A percentile compares a stretch with the other conserved stretches of the same genome.
phyloP scores from a whole-genome alignment of 2,329 filamentous ascomycete genomes.

The Fusarium verticillioides region DNA sequence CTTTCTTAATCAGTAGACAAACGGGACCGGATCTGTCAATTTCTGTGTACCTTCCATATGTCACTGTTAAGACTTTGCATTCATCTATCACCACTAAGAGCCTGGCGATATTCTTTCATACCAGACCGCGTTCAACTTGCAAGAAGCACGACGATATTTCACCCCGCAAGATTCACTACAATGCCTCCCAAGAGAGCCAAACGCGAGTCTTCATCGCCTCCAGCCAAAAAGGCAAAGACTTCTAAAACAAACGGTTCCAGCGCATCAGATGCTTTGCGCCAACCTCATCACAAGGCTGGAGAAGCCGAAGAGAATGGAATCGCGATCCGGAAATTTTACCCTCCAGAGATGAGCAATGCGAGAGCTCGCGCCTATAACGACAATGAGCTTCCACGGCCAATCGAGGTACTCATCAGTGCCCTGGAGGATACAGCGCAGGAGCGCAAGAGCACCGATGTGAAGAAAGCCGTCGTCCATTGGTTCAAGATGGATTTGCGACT shows the following conservation, averaged over 20 bases:
- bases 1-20: not conserved
- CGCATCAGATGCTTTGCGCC: slow-evolving; percentile 50
- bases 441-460: slow-evolving; percentile 63
- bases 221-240: slow-evolving; percentile 50
- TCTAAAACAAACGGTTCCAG: slow-evolving; percentile 37
- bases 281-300: slow-evolving; percentile 59
- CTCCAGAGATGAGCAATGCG: slow-evolving; percentile 84
- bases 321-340: slow-evolving; percentile 81
- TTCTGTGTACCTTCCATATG: slow-evolving; percentile 10
- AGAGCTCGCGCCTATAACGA: slow-evolving; percentile 79
- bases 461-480: slow-evolving; percentile 83
- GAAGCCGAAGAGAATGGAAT: slow-evolving; percentile 67
- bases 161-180: slow-evolving; percentile 23
- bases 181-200: slow-evolving; percentile 47
- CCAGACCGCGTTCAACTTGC: not conserved
- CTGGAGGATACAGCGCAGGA: slow-evolving; percentile 68
- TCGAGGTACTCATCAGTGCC: slow-evolving; percentile 72
- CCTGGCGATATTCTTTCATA: not conserved
- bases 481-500: slow-evolving; percentile 85
- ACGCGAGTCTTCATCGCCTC: slow-evolving; percentile 42
- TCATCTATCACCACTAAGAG: not conserved
- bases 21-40: not conserved
- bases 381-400: slow-evolving; percentile 76
- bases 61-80: not conserved
- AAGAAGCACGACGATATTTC: not conserved